These are phyloP conservation scores for Pseudogymnoascus sp. DNA, from an alignment of 2,329 filamentous ascomycete species.

Conservation along the genomic window DNA sequence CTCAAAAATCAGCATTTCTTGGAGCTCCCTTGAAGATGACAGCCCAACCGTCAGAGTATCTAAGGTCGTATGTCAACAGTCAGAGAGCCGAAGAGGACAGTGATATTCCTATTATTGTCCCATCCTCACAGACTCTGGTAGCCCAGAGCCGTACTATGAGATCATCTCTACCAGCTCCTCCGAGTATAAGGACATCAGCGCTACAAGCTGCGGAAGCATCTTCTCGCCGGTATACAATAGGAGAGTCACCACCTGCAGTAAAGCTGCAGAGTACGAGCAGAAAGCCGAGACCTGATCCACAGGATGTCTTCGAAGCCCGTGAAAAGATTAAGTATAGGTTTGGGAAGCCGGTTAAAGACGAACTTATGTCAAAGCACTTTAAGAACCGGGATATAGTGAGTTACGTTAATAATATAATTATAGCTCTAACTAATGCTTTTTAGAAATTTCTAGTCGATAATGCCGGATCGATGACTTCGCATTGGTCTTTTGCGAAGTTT, in stretches of 20 bases:
- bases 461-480: conserved; percentile 20
- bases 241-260: neutral
- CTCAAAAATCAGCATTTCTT: neutral
- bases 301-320: neutral
- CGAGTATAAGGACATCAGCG: neutral
- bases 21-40: neutral
- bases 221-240: neutral
- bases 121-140: neutral
- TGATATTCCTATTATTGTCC: neutral
- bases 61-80: neutral
- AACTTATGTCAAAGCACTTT: conserved; percentile 11
- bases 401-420: conserved; percentile 6
- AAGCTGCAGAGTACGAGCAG: neutral
- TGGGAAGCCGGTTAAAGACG: neutral
- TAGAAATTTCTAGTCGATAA: conserved; percentile 29
- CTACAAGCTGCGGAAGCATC: neutral
- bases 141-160: neutral
- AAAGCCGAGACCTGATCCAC: neutral
- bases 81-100: neutral
- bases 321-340: neutral
- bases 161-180: too few relatives aligned
- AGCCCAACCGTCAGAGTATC: neutral
- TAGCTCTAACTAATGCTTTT: neutral
- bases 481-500: conserved; percentile 22
- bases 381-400: conserved; percentile 13